Percentiles rank a stretch among this genome's conserved stretches.
phyloP scores from a whole-genome alignment of 1,284 basidiomycete species.

The Microbotryum scabiosae region DNA sequence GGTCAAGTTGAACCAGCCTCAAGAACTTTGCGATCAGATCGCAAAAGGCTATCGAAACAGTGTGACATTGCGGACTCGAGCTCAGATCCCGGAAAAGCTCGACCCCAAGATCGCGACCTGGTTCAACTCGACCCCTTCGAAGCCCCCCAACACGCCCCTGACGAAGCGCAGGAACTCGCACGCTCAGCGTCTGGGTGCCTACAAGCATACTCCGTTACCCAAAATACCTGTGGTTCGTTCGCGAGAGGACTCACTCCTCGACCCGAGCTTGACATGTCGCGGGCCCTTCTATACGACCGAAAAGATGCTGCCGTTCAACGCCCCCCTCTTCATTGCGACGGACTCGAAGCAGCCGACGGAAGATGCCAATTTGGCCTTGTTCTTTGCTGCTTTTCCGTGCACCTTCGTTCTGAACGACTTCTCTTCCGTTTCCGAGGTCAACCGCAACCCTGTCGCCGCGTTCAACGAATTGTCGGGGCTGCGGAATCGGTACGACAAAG shows the following conservation, averaged over 20 bases:
- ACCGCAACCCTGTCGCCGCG: slow-evolving; percentile 28
- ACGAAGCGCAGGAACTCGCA: slow-evolving; percentile 23
- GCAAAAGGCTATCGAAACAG: background rate
- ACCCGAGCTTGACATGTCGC: slow-evolving; percentile 32
- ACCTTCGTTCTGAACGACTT: slow-evolving; percentile 59
- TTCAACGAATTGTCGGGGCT: slow-evolving; percentile 44
- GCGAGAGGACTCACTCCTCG: slow-evolving; percentile 23
- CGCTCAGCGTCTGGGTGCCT: slow-evolving; percentile 26
- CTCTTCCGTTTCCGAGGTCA: slow-evolving; percentile 9
- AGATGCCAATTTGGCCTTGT: slow-evolving; percentile 47
- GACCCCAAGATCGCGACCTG: background rate
- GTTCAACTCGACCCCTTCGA: background rate
- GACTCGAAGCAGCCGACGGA: slow-evolving; percentile 45
- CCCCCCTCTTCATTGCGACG: slow-evolving; percentile 62
- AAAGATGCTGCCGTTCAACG: slow-evolving; percentile 47
- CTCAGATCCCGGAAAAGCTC: background rate
- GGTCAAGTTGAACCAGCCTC: slow-evolving; percentile 26
- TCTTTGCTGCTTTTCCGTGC: slow-evolving; percentile 59
- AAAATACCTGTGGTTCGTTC: slow-evolving; percentile 11
- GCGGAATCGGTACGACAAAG: slow-evolving; percentile 50
- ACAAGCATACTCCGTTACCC: slow-evolving; percentile 26
- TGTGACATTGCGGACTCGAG: background rate
- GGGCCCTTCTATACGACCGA: slow-evolving; percentile 23
- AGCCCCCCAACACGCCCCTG: background rate
- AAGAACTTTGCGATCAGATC: slow-evolving; percentile 18